Evolutionary conservation across 2,329 filamentous ascomycete genomes (phyloP), one percentile per base, ranked within the genome.

Genomic region (Colletotrichum viniferum): DNA sequence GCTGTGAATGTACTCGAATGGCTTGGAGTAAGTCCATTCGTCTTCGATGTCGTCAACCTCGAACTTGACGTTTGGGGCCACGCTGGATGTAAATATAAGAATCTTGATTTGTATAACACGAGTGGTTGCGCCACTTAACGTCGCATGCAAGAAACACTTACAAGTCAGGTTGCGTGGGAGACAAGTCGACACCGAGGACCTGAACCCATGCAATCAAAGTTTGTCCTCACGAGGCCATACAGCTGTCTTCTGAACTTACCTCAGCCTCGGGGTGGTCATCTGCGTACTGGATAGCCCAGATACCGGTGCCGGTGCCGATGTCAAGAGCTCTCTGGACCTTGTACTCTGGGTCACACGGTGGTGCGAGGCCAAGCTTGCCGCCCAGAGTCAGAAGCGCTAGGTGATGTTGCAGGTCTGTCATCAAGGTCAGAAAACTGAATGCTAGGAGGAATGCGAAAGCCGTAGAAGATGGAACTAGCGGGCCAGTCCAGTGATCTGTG

Each of bases 1-100:
- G 56, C 85, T 82, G 80, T 91, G 89, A 72, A 92, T 87, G 78
- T 87, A 89, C 80, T 91, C 89, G 79, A 91, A 91, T 67, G 87
- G 83, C 3, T 84, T 77, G 73, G 86, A 86, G 21, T 77, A 81
- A 5, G 87, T 81, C 90, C 90, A 92, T 1, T 87, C 83, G 73
- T 89, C 86, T 76, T 90, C 88, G 34, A 87, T 82, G 78, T 92
- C 90, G 77, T 91, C 89, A 34, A 91, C 84, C 65, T 90, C 82
- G 80, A 91, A 92, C 24, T 84, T 84, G 63, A 90, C 85, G 78
- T 92, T 92, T 24, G 88, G 86, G 7, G 89, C 89, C 3, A 90
- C 85, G 64, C 87, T 48, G 24, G 21, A 32, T 3, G 10, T n/a
- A 21, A 13, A 32, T 7, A 4, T n/a, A 3, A 32, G 58, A 48